These are phyloP conservation scores for Globisporangium mamillatum DNA, from an alignment of 352 stramenopile species.

Conservation along the genomic window DNA sequence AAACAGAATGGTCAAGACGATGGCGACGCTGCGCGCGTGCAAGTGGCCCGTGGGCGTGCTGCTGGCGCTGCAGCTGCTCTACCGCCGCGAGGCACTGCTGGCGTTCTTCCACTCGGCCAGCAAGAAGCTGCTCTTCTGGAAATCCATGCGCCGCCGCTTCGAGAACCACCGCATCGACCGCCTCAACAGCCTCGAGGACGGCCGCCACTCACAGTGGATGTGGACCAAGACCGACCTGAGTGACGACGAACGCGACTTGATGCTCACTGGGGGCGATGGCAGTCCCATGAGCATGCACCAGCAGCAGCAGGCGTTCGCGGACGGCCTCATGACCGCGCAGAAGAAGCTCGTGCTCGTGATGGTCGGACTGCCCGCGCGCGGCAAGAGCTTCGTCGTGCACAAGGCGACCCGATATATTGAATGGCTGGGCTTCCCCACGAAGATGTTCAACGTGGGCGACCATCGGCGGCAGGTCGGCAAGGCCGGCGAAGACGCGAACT, in stretches of 20 bases:
- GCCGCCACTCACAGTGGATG: constrained; percentile 75
- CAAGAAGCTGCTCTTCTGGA: constrained; percentile 63
- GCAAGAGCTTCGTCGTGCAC: constrained; percentile 95
- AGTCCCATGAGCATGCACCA: constrained; percentile 13
- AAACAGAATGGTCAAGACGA: constrained; percentile 10
- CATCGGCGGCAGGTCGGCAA: constrained; percentile 83
- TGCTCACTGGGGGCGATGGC: constrained; percentile 35
- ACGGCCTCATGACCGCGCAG: constrained; percentile 67
- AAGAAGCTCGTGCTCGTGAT: constrained; percentile 92
- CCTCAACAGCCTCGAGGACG: constrained; percentile 60
- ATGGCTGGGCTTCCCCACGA: constrained; percentile 88
- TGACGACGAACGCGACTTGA: constrained; percentile 27
- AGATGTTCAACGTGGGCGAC: constrained; percentile 95
- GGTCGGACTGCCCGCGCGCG: constrained; percentile 91
- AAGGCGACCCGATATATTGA: constrained; percentile 93
- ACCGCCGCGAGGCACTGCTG: constrained; percentile 45
- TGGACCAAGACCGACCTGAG: constrained; percentile 44
- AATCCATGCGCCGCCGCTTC: constrained; percentile 73
- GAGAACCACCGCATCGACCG: constrained; percentile 70
- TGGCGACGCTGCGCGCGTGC: background rate
- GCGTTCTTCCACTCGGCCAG: constrained; percentile 37
- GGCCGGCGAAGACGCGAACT: constrained; percentile 70
- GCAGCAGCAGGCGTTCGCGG: constrained; percentile 25
- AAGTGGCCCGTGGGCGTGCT: constrained; percentile 22
- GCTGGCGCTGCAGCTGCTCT: constrained; percentile 44